Evolutionary conservation across 148 eudicot genomes (phyloP).

Genomic region (Rhododendron ferrugineum): DNA sequence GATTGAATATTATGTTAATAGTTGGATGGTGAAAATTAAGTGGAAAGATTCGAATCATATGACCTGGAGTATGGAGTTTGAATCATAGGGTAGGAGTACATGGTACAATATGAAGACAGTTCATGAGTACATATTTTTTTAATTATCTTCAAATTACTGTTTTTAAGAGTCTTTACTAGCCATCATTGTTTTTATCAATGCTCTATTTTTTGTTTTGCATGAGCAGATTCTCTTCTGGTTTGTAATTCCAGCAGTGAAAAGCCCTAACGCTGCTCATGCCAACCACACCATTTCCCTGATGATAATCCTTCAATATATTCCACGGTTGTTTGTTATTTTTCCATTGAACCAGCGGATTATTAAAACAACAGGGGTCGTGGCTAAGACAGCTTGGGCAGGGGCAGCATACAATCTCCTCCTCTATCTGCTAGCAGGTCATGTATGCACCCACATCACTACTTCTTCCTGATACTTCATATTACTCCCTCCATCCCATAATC

Average conservation of each 20-base stretch:
- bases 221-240: constrained; percentile 65
- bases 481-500: neutral
- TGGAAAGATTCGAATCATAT: neutral
- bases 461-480: neutral
- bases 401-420: constrained; percentile 79
- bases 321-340: constrained; percentile 65
- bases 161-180: neutral
- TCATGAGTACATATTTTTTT: neutral
- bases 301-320: constrained; percentile 72
- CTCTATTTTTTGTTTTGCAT: constrained; percentile 1
- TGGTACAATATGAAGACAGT: neutral
- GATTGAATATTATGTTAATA: neutral
- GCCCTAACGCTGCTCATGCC: constrained; percentile 31
- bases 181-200: neutral
- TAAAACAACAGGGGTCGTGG: constrained; percentile 73
- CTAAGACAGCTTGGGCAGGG: constrained; percentile 84
- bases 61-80: neutral
- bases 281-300: constrained; percentile 58
- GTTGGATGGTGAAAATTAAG: neutral
- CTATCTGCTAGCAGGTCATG: constrained; percentile 76
- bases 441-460: constrained; percentile 24
- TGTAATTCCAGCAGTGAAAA: constrained; percentile 42
- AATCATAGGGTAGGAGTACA: neutral
- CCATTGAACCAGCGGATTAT: constrained; percentile 64
- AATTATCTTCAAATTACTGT: neutral